These are phyloP conservation scores for Rutstroemia sp. DNA, from an alignment of 2,329 filamentous ascomycete species.

Conservation along the genomic window DNA sequence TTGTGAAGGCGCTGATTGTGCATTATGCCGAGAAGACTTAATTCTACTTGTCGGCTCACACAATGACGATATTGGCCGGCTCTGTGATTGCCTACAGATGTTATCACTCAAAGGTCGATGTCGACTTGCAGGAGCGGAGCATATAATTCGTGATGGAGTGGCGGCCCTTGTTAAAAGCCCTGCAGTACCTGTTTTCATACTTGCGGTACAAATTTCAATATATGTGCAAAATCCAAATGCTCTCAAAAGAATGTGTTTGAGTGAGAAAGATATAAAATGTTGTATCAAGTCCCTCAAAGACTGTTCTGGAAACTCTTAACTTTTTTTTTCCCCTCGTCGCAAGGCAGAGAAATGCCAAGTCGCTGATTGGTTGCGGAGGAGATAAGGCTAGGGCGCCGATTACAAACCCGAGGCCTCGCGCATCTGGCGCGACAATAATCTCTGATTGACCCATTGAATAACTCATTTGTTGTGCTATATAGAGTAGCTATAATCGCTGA, in stretches of 20 bases:
- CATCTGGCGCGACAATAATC: neutral
- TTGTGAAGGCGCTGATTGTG: conserved; percentile 6
- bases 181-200: conserved; percentile 28
- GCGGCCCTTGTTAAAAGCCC: conserved; percentile 27
- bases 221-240: neutral
- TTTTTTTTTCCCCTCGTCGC: conserved; percentile 4
- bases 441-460: neutral
- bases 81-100: conserved; percentile 15
- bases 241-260: neutral
- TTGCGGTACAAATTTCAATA: conserved; percentile 6
- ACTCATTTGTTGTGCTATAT: no score
- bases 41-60: neutral
- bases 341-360: neutral
- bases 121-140: conserved; percentile 21
- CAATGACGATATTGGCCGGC: conserved; percentile 11
- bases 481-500: no score
- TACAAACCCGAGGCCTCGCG: neutral
- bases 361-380: conserved; percentile 2
- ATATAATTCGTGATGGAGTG: conserved; percentile 23
- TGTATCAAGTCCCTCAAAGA: conserved; percentile 1
- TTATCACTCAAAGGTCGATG: conserved; percentile 16
- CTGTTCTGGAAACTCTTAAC: conserved; percentile 11
- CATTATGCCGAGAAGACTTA: neutral
- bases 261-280: neutral
- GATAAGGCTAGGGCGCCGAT: neutral